These are phyloP conservation scores for Fusarium foetens DNA, from an alignment of 2,329 filamentous ascomycete species.

Conservation along the genomic window DNA sequence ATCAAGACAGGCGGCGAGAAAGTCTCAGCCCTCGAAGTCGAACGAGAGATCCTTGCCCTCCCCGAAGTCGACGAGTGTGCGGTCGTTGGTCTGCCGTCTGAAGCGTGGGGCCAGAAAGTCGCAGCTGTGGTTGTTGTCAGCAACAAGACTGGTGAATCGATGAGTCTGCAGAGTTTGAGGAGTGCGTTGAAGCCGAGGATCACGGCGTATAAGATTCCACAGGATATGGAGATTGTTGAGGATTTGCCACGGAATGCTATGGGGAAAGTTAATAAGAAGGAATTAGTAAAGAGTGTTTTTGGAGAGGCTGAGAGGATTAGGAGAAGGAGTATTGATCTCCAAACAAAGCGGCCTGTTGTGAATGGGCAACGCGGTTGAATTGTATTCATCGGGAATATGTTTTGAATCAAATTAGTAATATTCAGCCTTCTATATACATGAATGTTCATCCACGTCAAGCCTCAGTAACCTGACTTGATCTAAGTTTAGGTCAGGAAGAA, in stretches of 20 bases:
- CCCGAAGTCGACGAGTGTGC: slow-evolving; percentile 83
- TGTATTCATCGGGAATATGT: too few species aligned
- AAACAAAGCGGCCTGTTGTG: neutral
- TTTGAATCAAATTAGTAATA: too few species aligned
- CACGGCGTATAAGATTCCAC: slow-evolving; percentile 91
- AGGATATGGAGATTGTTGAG: slow-evolving; percentile 83
- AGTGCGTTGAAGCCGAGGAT: slow-evolving; percentile 79
- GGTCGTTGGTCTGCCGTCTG: slow-evolving; percentile 85
- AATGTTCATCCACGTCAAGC: too few species aligned
- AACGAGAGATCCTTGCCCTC: slow-evolving; percentile 88
- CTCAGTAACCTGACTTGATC: fast-evolving
- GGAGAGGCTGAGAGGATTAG: slow-evolving; percentile 2
- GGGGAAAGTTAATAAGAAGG: slow-evolving; percentile 88
- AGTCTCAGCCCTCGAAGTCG: slow-evolving; percentile 89
- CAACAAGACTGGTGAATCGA: slow-evolving; percentile 67
- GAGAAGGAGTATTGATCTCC: slow-evolving; percentile 6
- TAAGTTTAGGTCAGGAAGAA: fast-evolving
- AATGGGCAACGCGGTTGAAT: neutral
- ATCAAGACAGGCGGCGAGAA: slow-evolving; percentile 98
- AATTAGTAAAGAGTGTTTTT: slow-evolving; percentile 69
- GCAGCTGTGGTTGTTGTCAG: slow-evolving; percentile 84
- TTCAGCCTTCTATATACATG: neutral
- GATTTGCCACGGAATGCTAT: slow-evolving; percentile 91
- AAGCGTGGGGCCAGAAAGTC: slow-evolving; percentile 95
- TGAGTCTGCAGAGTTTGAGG: slow-evolving; percentile 73